A percentile compares a stretch with the other conserved stretches of the same genome.
Conservation (phyloP, 805 yeast species). For the Pichia thaimueangensis region DNA sequence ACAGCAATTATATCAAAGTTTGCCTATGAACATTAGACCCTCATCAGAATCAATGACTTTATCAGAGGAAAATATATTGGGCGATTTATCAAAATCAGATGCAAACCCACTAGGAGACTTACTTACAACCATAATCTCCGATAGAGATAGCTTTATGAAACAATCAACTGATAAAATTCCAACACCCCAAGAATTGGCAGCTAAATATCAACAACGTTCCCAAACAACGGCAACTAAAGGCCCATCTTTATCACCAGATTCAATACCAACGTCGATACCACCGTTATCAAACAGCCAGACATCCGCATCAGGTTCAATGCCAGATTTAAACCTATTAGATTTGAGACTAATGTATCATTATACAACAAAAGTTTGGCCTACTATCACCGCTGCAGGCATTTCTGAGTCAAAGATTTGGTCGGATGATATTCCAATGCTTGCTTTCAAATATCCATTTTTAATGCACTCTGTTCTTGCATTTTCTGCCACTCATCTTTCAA, state of each 20-base stretch:
- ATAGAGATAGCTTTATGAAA: slow-evolving; percentile 3
- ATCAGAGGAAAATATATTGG: background rate
- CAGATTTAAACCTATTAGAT: slow-evolving; percentile 60
- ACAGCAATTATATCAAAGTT: slow-evolving; percentile 15
- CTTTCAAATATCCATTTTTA: slow-evolving; percentile 80
- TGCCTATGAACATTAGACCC: slow-evolving; percentile 9
- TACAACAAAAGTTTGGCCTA: slow-evolving; percentile 74
- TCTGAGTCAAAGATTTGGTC: slow-evolving; percentile 84
- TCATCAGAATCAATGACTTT: background rate
- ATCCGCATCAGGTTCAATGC: slow-evolving; percentile 12
- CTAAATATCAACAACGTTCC: slow-evolving; percentile 19
- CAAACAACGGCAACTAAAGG: slow-evolving; percentile 6
- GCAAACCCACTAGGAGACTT: slow-evolving; percentile 8
- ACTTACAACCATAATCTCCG: slow-evolving; percentile 11
- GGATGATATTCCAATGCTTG: slow-evolving; percentile 78
- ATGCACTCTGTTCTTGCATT: slow-evolving; percentile 91
- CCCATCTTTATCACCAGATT: slow-evolving; percentile 27
- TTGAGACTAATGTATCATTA: slow-evolving; percentile 82
- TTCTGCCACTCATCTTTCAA: slow-evolving; percentile 83
- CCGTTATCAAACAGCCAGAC: slow-evolving; percentile 16
- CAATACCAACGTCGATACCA: slow-evolving; percentile 26
- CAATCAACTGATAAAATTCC: slow-evolving; percentile 8
- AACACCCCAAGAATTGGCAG: slow-evolving; percentile 18
- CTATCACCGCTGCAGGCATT: slow-evolving; percentile 87
- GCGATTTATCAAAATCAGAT: background rate